Percentiles rank a stretch among this genome's conserved stretches.
Evolutionary conservation across 2,329 filamentous ascomycete species (phyloP).

Genomic region (Ceratocystis variospora): DNA sequence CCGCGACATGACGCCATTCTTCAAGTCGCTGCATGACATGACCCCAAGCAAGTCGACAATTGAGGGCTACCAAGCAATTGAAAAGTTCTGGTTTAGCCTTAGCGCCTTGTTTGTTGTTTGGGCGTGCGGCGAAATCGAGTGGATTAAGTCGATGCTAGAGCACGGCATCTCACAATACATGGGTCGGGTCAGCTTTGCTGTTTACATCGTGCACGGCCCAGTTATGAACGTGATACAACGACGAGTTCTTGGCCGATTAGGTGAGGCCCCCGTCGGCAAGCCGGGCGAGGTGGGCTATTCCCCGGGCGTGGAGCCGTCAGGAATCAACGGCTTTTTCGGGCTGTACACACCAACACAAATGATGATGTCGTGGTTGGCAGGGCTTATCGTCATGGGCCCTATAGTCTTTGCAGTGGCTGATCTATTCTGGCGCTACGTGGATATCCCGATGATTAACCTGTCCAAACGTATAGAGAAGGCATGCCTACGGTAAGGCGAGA

Average conservation of each 20-base stretch:
- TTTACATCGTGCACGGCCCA: conserved; percentile 43
- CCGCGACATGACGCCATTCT: conserved; percentile 18
- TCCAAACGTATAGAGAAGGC: conserved; percentile 15
- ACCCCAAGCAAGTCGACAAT: conserved; percentile 37
- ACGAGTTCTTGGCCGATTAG: conserved; percentile 9
- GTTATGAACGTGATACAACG: conserved; percentile 18
- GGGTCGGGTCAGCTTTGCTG: conserved; percentile 45
- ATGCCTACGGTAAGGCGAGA: conserved; percentile 3
- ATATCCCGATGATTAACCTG: conserved; percentile 19
- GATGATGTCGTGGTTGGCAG: conserved; percentile 18
- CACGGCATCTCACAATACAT: conserved; percentile 40
- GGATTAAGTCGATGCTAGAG: conserved; percentile 40
- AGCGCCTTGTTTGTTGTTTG: conserved; percentile 41
- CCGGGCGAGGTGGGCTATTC: conserved; percentile 13
- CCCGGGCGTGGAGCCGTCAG: conserved; percentile 11
- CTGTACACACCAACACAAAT: conserved; percentile 15
- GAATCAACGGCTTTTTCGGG: conserved; percentile 18
- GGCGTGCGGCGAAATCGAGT: conserved; percentile 33
- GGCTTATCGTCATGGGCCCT: conserved; percentile 18
- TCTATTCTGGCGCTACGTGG: conserved; percentile 18
- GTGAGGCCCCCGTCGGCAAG: conserved; percentile 14
- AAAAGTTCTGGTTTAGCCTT: conserved; percentile 41
- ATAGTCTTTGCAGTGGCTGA: conserved; percentile 19
- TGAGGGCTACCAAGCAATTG: conserved; percentile 31
- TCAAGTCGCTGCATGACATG: conserved; percentile 37